These are phyloP conservation scores for Mariannaea elegans DNA, from an alignment of 2,329 filamentous ascomycete species.

Conservation along the genomic window DNA sequence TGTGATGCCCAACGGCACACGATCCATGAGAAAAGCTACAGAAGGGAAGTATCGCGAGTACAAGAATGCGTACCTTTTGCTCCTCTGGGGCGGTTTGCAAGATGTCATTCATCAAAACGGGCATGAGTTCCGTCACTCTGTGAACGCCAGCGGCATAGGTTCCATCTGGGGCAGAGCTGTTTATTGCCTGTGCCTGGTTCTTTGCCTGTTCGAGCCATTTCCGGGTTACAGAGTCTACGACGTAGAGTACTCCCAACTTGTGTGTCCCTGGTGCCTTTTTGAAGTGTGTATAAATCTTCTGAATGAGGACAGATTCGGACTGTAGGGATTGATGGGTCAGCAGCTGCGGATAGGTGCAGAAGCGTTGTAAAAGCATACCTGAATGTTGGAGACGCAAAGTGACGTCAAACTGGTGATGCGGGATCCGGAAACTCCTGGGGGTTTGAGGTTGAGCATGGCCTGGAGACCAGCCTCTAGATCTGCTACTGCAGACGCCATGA, in stretches of 20 bases:
- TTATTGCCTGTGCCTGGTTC: slow-evolving; percentile 81
- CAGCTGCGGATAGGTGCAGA: slow-evolving; percentile 8
- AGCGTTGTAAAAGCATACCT: slow-evolving; percentile 65
- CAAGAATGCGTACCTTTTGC: slow-evolving; percentile 86
- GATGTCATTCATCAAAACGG: slow-evolving; percentile 94
- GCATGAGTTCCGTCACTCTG: slow-evolving; percentile 95
- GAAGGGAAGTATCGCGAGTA: slow-evolving; percentile 30
- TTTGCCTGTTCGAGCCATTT: slow-evolving; percentile 98
- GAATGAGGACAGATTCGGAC: slow-evolving; percentile 94
- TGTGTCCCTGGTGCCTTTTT: slow-evolving; percentile 94
- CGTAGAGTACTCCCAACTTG: slow-evolving; percentile 98
- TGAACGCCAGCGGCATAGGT: slow-evolving; percentile 95
- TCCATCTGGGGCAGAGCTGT: slow-evolving; percentile 84
- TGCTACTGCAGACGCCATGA: slow-evolving; percentile 84
- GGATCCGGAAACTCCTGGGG: slow-evolving; percentile 91
- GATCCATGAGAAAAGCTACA: slow-evolving; percentile 34
- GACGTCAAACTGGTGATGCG: slow-evolving; percentile 89
- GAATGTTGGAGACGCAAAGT: slow-evolving; percentile 87
- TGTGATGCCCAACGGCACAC: slow-evolving; percentile 25
- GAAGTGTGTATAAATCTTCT: slow-evolving; percentile 97
- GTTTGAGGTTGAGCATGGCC: slow-evolving; percentile 90
- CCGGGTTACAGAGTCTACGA: slow-evolving; percentile 99
- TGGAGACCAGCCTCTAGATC: slow-evolving; percentile 91
- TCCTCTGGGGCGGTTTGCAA: slow-evolving; percentile 86
- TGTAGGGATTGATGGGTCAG: slow-evolving; percentile 51